These are phyloP conservation scores for Neurospora tetraspora DNA, from an alignment of 495 filamentous ascomycete genomes.

Conservation along the genomic window DNA sequence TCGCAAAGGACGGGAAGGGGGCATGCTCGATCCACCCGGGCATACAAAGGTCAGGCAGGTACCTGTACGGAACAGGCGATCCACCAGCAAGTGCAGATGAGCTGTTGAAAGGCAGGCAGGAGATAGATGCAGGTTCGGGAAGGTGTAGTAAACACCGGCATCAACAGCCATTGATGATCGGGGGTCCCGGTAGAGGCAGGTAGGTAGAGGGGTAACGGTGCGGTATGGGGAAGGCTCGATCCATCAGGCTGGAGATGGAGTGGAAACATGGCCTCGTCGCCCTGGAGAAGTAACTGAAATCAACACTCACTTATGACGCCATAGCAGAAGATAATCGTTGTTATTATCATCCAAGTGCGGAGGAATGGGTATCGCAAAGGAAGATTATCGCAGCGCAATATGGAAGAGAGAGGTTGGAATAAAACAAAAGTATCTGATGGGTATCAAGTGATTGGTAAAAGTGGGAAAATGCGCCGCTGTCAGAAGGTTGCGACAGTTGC, in stretches of 20 bases:
- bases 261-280: background rate
- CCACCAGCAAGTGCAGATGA: background rate
- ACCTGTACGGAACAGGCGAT: background rate
- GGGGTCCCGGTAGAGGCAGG: background rate
- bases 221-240: background rate
- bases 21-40: background rate
- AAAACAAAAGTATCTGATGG: background rate
- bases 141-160: background rate
- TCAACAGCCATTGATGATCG: background rate
- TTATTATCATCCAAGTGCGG: background rate
- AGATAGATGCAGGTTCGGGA: background rate
- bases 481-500: conserved; percentile 1
- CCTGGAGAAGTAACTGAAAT: background rate
- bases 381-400: background rate
- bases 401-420: background rate
- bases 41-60: background rate
- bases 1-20: background rate
- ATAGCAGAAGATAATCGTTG: background rate
- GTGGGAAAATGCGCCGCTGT: background rate
- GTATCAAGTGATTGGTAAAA: background rate
- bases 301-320: background rate
- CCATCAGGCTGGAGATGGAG: background rate
- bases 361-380: background rate
- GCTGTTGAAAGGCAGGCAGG: background rate
- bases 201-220: background rate